Evolutionary conservation across 2,329 filamentous ascomycete species (phyloP).

Genomic region (Achaetomium macrosporum): DNA sequence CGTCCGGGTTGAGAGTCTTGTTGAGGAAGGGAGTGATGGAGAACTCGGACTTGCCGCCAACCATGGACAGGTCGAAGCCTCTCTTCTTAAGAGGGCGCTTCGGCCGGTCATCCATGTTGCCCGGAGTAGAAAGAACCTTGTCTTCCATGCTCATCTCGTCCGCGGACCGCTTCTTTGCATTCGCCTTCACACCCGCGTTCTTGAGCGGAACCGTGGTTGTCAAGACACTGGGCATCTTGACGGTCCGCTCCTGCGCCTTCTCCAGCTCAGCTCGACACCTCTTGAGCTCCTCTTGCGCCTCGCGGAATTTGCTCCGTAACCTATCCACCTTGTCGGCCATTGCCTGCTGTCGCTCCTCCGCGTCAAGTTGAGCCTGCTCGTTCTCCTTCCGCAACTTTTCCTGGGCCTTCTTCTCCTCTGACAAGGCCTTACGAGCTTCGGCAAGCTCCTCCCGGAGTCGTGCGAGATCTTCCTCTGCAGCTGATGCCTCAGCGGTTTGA

Average conservation of each 20-base stretch:
- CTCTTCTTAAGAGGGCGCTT: conserved; percentile 50
- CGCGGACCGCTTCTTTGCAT: conserved; percentile 40
- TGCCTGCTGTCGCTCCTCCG: conserved; percentile 55
- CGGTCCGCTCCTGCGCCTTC: conserved; percentile 35
- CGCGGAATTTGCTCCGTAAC: conserved; percentile 62
- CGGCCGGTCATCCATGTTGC: conserved; percentile 30
- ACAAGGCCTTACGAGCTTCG: conserved; percentile 32
- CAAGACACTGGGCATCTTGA: conserved; percentile 24
- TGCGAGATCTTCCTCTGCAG: conserved; percentile 16
- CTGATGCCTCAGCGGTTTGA: conserved; percentile 2
- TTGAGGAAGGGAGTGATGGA: conserved; percentile 93
- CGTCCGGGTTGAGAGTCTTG: conserved; percentile 48
- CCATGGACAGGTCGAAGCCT: conserved; percentile 49
- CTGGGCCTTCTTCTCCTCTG: conserved; percentile 39
- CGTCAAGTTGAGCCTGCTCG: conserved; percentile 53
- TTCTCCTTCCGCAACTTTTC: conserved; percentile 41
- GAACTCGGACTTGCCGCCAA: conserved; percentile 85
- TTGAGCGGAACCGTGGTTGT: conserved; percentile 28
- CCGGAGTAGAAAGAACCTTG: conserved; percentile 43
- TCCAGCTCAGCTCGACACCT: conserved; percentile 45
- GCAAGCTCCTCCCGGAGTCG: conserved; percentile 29
- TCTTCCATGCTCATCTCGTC: conserved; percentile 43
- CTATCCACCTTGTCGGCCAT: conserved; percentile 66
- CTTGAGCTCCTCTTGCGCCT: conserved; percentile 68
- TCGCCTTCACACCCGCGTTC: conserved; percentile 30